These are phyloP conservation scores for Ceratocystis ficicola DNA, from an alignment of 2,329 filamentous ascomycete genomes.

Conservation along the genomic window DNA sequence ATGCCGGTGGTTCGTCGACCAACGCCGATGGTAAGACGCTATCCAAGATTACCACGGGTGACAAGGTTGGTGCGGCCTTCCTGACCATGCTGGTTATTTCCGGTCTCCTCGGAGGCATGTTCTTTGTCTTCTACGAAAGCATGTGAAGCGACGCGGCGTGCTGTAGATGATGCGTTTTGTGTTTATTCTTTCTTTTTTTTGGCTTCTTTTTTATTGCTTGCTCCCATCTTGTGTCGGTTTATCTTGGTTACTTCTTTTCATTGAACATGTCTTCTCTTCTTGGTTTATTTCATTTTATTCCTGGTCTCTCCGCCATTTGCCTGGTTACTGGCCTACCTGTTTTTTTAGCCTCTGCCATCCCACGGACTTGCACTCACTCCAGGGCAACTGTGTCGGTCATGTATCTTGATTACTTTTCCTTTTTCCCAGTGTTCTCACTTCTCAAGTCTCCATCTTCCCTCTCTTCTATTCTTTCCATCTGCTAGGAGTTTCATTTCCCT, in stretches of 20 bases:
- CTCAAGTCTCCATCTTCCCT: not conserved
- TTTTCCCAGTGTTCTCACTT: not conserved
- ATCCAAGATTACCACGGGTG: constrained; percentile 36
- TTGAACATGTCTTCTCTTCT: not conserved
- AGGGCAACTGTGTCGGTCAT: not conserved
- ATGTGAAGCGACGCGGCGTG: constrained; percentile 21
- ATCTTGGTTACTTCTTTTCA: not conserved
- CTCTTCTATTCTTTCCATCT: not conserved
- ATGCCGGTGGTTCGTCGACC: constrained; percentile 33
- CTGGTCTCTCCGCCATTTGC: not conserved
- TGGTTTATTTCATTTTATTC: constrained; percentile 4
- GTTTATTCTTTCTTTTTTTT: constrained; percentile 15
- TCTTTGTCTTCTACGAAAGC: constrained; percentile 32
- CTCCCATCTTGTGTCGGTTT: not conserved
- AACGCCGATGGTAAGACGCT: constrained; percentile 28
- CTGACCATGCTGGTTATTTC: constrained; percentile 40
- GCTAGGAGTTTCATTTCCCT: not conserved
- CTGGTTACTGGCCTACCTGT: constrained; percentile 5
- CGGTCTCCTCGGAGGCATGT: constrained; percentile 38
- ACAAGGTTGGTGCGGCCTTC: constrained; percentile 45
- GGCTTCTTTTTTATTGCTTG: constrained; percentile 12
- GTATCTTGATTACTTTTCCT: not conserved
- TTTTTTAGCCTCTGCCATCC: not conserved
- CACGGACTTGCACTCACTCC: not conserved
- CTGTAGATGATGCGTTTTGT: constrained; percentile 21